Evolutionary conservation across 1,139 yeast species (phyloP).

Genomic region (Diutina pseudorugosa): DNA sequence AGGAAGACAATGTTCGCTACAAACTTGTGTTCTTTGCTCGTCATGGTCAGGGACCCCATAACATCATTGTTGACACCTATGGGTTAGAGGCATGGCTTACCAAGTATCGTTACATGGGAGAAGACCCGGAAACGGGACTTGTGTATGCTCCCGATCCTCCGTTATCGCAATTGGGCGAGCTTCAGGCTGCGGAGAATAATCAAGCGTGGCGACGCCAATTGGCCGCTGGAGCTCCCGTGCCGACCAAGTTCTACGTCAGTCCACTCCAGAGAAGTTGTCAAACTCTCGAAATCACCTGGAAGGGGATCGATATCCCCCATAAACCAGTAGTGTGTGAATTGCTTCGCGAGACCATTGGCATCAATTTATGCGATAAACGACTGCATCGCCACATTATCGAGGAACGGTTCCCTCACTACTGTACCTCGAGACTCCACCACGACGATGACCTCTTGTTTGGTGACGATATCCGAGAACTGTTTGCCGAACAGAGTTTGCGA

Average conservation of each 20-base stretch:
- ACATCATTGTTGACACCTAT: conserved; percentile 16
- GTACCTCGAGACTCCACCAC: conserved; percentile 24
- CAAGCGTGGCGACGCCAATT: conserved; percentile 13
- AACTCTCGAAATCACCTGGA: conserved; percentile 15
- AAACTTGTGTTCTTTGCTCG: conserved; percentile 16
- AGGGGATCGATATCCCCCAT: conserved; percentile 7
- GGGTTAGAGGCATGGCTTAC: conserved; percentile 16
- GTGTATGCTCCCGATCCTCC: conserved; percentile 62
- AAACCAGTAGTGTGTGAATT: conserved; percentile 7
- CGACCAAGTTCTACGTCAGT: conserved; percentile 14
- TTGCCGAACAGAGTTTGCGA: conserved; percentile 38
- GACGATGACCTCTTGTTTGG: conserved; percentile 37
- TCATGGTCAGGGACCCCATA: conserved; percentile 32
- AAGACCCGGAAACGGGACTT: conserved; percentile 25
- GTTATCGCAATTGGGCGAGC: conserved; percentile 44
- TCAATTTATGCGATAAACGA: conserved; percentile 17
- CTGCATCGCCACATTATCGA: conserved; percentile 19
- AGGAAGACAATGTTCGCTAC: conserved; percentile 17
- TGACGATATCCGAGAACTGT: conserved; percentile 29
- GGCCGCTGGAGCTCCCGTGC: conserved; percentile 6
- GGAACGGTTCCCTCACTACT: conserved; percentile 22
- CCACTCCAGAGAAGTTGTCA: conserved; percentile 15
- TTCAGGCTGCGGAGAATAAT: conserved; percentile 32
- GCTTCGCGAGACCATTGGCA: conserved; percentile 10
- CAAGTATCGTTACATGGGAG: conserved; percentile 15